Base-by-base conservation (phyloP, 2,329 filamentous ascomycete species). In the Fusarium sarcochroum region DNA sequence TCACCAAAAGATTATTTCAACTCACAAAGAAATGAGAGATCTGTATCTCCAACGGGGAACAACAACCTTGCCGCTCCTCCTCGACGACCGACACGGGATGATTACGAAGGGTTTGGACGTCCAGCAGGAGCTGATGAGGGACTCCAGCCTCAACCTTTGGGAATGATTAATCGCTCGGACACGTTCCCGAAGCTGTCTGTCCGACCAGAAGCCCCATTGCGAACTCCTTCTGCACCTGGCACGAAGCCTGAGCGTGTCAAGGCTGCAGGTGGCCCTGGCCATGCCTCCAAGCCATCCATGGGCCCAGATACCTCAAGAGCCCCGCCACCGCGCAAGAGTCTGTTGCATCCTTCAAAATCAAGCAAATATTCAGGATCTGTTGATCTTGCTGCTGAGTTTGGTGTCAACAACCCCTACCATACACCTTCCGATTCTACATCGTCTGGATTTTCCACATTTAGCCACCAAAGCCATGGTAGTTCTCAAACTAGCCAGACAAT, bases 331-430 rank as follows among this genome's bases (percentile, higher is more conserved):
- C 82, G 85, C 15, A 85, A 80, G 23, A 86, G 82, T 55, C 71
- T 85, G 10, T 75, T 86, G 27, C 81, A 79, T 4, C 81, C 83
- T 2, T 77, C 67, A 35, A 83, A 79, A 20, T 73, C 77, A n/a
- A 77, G 76, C 20, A 79, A 79, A 14, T 79, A 79, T 45, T 74
- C 72, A 3, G 78, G 73, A 8, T 81, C 84, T 4, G 82, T 90
- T 41, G 87, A 90, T 70, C 80, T 90, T 9, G 86, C 85, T 3
- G 84, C 82, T 32, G 88, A 90, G 59, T 90, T 90, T 68, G 88
- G 88, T 13, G 76, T 83, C 23, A 84, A 86, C 34, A 91, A 91
- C 70, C 86, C 88, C 0, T 90, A 91, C 70, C 89, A 92, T 71
- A 84, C 86, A 6, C 81, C 87, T 0, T 88, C 89, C 2, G 85